These are phyloP conservation scores for Puccinia triticina DNA, from an alignment of 1,284 basidiomycete species.

Conservation along the genomic window DNA sequence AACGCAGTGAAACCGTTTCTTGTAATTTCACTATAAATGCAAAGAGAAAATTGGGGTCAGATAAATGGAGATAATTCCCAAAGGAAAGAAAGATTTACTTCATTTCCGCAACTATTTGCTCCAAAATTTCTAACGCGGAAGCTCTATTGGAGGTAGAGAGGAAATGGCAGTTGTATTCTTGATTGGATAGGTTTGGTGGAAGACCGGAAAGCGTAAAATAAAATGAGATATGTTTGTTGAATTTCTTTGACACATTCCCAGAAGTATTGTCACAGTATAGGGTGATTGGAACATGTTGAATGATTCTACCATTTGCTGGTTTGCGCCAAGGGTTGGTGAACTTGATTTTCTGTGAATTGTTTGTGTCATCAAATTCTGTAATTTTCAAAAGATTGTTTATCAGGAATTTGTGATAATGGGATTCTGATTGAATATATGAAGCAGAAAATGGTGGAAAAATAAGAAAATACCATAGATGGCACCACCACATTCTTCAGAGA, in stretches of 20 bases:
- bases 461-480: not conserved
- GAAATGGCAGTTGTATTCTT: too few relatives aligned
- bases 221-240: too few relatives aligned
- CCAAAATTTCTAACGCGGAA: too few relatives aligned
- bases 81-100: conserved; percentile 14
- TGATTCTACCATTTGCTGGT: not conserved
- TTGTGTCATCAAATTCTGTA: not conserved
- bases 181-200: too few relatives aligned
- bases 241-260: too few relatives aligned
- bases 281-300: not conserved
- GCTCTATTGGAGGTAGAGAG: too few relatives aligned
- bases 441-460: not conserved
- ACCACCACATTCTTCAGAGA: not conserved
- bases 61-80: not conserved
- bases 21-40: too few relatives aligned
- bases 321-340: not conserved
- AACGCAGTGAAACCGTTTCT: too few relatives aligned
- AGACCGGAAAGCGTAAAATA: too few relatives aligned
- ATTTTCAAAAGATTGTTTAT: not conserved
- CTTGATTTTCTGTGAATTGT: not conserved
- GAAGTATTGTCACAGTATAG: too few relatives aligned
- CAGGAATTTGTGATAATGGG: not conserved
- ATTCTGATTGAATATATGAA: not conserved
- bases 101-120: not conserved
- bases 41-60: not conserved